phyloP scores from a whole-genome alignment of 192 early-diverging fungal genomes.

The Backusella australiensis region DNA sequence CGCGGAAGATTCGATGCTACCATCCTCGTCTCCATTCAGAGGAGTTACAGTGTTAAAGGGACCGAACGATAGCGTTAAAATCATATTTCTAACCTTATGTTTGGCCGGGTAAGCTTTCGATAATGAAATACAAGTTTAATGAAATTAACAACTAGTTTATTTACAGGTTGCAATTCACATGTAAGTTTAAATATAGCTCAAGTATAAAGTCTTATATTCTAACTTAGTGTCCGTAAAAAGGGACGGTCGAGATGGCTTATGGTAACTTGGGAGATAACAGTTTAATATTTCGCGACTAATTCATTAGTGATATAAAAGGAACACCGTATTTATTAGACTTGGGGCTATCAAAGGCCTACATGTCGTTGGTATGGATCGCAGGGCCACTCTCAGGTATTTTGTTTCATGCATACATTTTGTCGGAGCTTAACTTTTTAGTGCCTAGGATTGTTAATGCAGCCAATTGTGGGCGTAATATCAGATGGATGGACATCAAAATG shows the following conservation, averaged over 20 bases:
- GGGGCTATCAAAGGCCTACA: constrained; percentile 75
- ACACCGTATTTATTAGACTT: constrained; percentile 86
- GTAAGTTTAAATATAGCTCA: constrained; percentile 37
- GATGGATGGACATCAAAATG: constrained; percentile 70
- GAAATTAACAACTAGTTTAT: neutral
- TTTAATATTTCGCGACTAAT: neutral
- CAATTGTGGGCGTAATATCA: constrained; percentile 81
- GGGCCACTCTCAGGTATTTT: constrained; percentile 73
- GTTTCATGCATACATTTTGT: constrained; percentile 3
- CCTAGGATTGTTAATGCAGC: constrained; percentile 70
- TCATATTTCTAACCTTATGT: constrained; percentile 55
- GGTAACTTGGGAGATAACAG: constrained; percentile 21
- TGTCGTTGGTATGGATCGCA: constrained; percentile 94
- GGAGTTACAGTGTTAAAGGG: constrained; percentile 35
- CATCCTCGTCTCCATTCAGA: neutral
- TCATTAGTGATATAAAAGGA: constrained; percentile 33
- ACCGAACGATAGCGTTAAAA: constrained; percentile 35
- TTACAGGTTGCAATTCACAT: constrained; percentile 61
- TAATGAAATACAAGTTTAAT: neutral
- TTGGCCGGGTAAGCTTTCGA: constrained; percentile 46
- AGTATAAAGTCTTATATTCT: neutral
- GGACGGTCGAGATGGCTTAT: constrained; percentile 76
- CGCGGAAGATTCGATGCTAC: neutral
- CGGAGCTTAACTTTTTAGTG: constrained; percentile 1
- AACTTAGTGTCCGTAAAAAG: constrained; percentile 30